phyloP scores from a whole-genome alignment of 2,329 filamentous ascomycete species.

The Trichoderma koningii region DNA sequence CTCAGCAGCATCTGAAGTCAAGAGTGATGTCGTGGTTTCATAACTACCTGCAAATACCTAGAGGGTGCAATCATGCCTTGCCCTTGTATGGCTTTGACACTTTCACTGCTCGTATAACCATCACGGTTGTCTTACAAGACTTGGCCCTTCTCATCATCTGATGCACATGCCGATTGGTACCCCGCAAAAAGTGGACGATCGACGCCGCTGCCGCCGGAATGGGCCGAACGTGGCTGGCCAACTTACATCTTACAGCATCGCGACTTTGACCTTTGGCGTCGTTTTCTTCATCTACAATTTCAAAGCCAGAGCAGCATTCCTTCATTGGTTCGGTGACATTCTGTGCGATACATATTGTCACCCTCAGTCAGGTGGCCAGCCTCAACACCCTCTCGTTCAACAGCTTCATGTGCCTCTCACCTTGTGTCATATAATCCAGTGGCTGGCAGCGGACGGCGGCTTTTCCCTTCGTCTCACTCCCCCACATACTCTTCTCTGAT shows the following conservation, averaged over 20 bases:
- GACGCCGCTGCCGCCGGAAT: conserved; percentile 20
- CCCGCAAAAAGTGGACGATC: conserved; percentile 27
- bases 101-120: no score
- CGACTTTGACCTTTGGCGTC: background rate
- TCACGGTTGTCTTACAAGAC: background rate
- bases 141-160: background rate
- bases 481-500: background rate
- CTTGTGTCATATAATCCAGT: background rate
- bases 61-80: no score
- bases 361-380: background rate
- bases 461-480: background rate
- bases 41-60: no score
- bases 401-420: no score
- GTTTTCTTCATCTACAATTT: background rate
- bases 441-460: background rate
- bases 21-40: no score
- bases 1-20: no score
- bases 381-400: background rate
- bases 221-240: conserved; percentile 2
- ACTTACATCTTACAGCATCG: background rate
- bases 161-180: background rate
- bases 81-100: no score
- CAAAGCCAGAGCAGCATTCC: background rate
- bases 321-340: background rate
- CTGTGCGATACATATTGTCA: background rate